Evolutionary conservation across 1,284 basidiomycete genomes (phyloP).

Genomic region (Microbotryomycetes sp.): DNA sequence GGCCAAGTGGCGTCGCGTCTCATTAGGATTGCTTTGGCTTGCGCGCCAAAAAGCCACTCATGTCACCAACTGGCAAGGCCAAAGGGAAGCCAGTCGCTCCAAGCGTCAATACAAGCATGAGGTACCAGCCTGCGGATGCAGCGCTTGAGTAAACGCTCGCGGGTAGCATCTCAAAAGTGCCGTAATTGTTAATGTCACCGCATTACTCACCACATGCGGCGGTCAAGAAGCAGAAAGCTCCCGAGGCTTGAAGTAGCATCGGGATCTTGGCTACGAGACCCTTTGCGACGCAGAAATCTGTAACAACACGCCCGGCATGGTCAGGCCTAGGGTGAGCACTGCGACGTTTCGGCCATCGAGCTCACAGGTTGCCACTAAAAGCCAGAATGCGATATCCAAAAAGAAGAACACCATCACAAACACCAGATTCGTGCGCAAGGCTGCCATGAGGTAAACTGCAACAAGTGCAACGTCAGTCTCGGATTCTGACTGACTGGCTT

Average conservation of each 20-base stretch:
- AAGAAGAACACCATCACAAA: conserved; percentile 33
- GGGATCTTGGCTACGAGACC: conserved; percentile 10
- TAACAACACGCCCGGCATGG: background rate
- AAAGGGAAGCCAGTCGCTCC: conserved; percentile 33
- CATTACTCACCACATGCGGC: conserved; percentile 24
- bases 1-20: too few relatives aligned
- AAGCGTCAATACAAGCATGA: conserved; percentile 26
- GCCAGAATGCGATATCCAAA: conserved; percentile 31
- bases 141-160: background rate
- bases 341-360: background rate
- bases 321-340: background rate
- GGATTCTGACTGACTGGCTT: background rate
- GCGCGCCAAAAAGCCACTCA: conserved; percentile 24
- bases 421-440: conserved; percentile 34
- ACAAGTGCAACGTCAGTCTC: background rate
- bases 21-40: too few relatives aligned
- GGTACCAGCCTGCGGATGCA: conserved; percentile 12
- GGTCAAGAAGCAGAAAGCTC: conserved; percentile 33
- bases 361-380: conserved; percentile 25
- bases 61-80: conserved; percentile 34
- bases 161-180: background rate
- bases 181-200: too few relatives aligned
- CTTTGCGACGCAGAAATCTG: conserved; percentile 28
- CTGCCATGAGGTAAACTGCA: conserved; percentile 30
- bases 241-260: conserved; percentile 23